These are phyloP conservation scores for Zea mays DNA, from an alignment of 176 grass and related monocot species.

Conservation along the genomic window DNA sequence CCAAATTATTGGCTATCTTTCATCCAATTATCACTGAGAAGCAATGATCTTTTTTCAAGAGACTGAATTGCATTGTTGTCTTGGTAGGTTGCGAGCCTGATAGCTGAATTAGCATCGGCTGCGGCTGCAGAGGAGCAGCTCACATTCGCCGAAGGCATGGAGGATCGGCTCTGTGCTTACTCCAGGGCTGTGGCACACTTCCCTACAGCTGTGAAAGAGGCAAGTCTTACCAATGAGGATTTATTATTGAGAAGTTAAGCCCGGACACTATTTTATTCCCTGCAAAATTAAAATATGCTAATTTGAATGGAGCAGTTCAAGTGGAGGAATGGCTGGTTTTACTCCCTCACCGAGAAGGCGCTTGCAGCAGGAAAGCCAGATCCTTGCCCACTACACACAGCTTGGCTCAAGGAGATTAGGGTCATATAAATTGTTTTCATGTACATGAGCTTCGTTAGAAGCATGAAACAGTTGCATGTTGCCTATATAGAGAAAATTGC, in stretches of 20 bases:
- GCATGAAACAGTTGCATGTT: neutral
- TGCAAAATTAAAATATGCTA: neutral
- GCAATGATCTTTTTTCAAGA: neutral
- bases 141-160: constrained; percentile 67
- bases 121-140: constrained; percentile 61
- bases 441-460: neutral
- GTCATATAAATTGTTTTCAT: constrained; percentile 52
- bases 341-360: constrained; percentile 75
- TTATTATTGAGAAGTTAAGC: neutral
- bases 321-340: constrained; percentile 97
- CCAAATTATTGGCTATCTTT: neutral
- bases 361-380: constrained; percentile 63
- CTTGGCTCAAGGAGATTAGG: constrained; percentile 98
- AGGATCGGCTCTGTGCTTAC: constrained; percentile 80
- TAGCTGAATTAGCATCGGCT: constrained; percentile 67
- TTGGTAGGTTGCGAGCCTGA: constrained; percentile 68
- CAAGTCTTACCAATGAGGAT: constrained; percentile 22
- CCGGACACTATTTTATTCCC: neutral
- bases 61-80: constrained; percentile 3
- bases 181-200: constrained; percentile 84
- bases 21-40: neutral
- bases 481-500: constrained; percentile 8
- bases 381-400: constrained; percentile 85
- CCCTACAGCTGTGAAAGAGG: constrained; percentile 96
- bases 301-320: constrained; percentile 65